Evolutionary conservation across 441 rosid genomes (phyloP), one percentile per base, ranked within the genome.

Genomic region (Erysimum pusillum): DNA sequence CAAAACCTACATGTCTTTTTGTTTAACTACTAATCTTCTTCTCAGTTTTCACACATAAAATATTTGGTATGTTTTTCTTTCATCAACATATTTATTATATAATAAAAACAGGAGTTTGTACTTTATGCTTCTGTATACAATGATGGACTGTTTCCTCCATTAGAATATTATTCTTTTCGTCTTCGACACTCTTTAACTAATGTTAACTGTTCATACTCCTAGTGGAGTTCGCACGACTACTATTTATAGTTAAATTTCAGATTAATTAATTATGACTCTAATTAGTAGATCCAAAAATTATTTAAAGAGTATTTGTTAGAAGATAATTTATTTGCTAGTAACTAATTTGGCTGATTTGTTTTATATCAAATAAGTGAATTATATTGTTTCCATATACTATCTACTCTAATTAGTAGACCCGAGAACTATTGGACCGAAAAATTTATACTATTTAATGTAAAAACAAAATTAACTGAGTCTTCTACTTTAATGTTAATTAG

Each of bases 151-250:
- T 70, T 44, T 71, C 64, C 62, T 69, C 15, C 9, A 31, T 61
- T 41, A 31, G 69, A 62, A 38, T n/a, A n/a, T 48, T 65, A 58
- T 78, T 78, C 78, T 35, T 78, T 73, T 52, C 70, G 81, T 78
- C 65, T 52, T 60, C 70, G 34, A 61, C 70, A 73, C 70, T 52
- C 66, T 42, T 77, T 56, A 39, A 68, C 64, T 53, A 60, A 51
- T 75, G 31, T 75, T 67, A 56, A 38, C 79, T 74, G 22, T 75
- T 60, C 36, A 51, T 10, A 17, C 13, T 62, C 51, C 51, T 10
- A 61, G 64, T 52, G 66, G 76, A 70, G 65, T 70, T 70, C 53
- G 76, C 4, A 28, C 31, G 31, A 3, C 31, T 28, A 28, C 31
- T 28, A 28, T 28, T 3, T 28, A 28, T 28, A 28, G 31, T 28